These are phyloP conservation scores for Fusarium nodosum DNA, from an alignment of 2,329 filamentous ascomycete species.

Conservation along the genomic window DNA sequence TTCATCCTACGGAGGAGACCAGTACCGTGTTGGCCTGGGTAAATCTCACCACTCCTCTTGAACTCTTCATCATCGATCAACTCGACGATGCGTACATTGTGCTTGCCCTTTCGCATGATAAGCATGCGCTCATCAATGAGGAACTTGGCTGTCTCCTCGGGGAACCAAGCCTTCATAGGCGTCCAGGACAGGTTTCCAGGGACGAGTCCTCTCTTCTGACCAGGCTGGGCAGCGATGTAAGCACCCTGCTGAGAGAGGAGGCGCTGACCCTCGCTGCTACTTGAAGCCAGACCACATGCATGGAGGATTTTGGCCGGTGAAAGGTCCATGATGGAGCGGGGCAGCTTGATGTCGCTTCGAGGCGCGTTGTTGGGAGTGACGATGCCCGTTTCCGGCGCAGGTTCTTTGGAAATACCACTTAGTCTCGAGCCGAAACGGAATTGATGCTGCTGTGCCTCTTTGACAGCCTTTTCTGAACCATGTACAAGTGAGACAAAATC, in stretches of 20 bases:
- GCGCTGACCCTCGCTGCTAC: constrained; percentile 70
- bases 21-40: constrained; percentile 67
- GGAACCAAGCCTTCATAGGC: constrained; percentile 71
- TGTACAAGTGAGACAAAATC: constrained; percentile 88
- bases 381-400: constrained; percentile 50
- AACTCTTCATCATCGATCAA: constrained; percentile 70
- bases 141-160: constrained; percentile 69
- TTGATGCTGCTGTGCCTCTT: constrained; percentile 69
- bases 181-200: constrained; percentile 70
- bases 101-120: constrained; percentile 73
- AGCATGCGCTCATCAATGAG: constrained; percentile 71
- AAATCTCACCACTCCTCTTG: constrained; percentile 61
- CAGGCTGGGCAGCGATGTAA: constrained; percentile 70
- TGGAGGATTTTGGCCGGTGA: constrained; percentile 71
- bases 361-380: constrained; percentile 63
- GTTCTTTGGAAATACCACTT: constrained; percentile 50
- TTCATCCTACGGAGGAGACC: constrained; percentile 63
- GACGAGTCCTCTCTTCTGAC: constrained; percentile 59
- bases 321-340: constrained; percentile 67
- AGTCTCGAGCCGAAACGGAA: constrained; percentile 61
- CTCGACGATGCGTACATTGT: constrained; percentile 72
- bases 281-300: constrained; percentile 70
- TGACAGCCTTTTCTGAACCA: constrained; percentile 72
- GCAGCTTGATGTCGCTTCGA: constrained; percentile 69
- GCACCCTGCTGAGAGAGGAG: constrained; percentile 68